Percentiles rank a stretch among this genome's conserved stretches.
phyloP scores from a whole-genome alignment of 805 yeast genomes.

The Candida nonsorbophila region DNA sequence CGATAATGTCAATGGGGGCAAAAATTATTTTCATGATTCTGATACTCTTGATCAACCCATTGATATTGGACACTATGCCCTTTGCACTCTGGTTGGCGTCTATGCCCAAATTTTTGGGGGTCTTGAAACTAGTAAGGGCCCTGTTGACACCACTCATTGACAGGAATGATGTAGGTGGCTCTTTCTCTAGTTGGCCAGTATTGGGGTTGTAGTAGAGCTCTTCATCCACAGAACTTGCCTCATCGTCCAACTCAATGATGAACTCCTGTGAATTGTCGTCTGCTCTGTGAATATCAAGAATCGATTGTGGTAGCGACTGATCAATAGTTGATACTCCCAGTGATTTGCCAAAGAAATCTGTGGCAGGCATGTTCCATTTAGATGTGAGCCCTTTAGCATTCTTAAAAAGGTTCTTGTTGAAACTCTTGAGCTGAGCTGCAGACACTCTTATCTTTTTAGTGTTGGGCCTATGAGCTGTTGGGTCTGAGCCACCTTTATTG shows the following conservation, averaged over 20 bases:
- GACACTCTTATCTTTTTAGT: constrained; percentile 6
- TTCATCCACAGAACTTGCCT: constrained; percentile 13
- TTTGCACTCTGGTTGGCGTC: constrained; percentile 7
- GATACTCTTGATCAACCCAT: constrained; percentile 27
- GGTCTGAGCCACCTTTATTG: too few species aligned
- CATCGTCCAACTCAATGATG: constrained; percentile 22
- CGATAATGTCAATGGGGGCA: constrained; percentile 36
- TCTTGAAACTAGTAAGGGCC: too few species aligned
- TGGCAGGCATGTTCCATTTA: constrained; percentile 30
- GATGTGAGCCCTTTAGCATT: constrained; percentile 17
- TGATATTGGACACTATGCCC: constrained; percentile 24
- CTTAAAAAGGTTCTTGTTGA: constrained; percentile 12
- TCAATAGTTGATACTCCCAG: constrained; percentile 3
- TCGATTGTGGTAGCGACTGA: constrained; percentile 10
- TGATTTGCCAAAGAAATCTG: constrained; percentile 8
- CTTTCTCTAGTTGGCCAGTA: constrained; percentile 26
- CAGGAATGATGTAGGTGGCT: constrained; percentile 16
- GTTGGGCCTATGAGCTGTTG: too few species aligned
- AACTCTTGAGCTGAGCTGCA: constrained; percentile 7
- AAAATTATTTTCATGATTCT: constrained; percentile 30
- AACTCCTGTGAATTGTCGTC: constrained; percentile 17
- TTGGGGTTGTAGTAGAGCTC: constrained; percentile 27
- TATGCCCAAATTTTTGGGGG: background rate
- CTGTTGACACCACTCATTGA: constrained; percentile 9
- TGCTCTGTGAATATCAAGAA: constrained; percentile 3